Percentiles rank a stretch among this genome's conserved stretches.
phyloP scores from a whole-genome alignment of 176 grass and related monocot species.

The Oryza meridionalis region DNA sequence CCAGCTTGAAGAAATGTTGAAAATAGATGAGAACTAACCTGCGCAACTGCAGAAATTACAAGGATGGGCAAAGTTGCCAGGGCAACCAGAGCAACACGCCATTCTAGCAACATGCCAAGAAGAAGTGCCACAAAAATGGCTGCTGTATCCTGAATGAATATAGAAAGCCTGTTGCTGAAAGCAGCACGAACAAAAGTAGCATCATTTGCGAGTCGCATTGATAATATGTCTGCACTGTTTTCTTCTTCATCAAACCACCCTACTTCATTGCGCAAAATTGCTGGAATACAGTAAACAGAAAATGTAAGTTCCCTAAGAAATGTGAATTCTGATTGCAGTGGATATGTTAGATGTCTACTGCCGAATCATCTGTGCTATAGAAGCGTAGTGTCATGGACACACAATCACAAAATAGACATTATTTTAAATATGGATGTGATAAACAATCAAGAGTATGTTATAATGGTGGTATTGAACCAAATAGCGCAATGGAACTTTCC shows the following conservation, averaged over 20 bases:
- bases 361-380: conserved; percentile 17
- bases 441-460: not conserved
- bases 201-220: conserved; percentile 94
- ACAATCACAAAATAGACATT: not conserved
- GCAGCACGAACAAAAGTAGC: conserved; percentile 96
- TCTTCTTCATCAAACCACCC: conserved; percentile 99
- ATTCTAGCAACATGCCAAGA: conserved; percentile 90
- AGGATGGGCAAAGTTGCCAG: conserved; percentile 81
- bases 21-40: conserved; percentile 59
- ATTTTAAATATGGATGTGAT: not conserved
- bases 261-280: conserved; percentile 93
- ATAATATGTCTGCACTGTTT: conserved; percentile 85
- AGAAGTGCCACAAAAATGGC: conserved; percentile 89
- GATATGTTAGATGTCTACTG: not conserved
- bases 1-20: conserved; percentile 21
- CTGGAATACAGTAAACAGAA: conserved; percentile 52
- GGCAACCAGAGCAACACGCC: conserved; percentile 95
- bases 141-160: conserved; percentile 89
- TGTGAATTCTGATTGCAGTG: not conserved
- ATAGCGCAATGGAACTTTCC: not conserved
- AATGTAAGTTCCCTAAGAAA: not conserved
- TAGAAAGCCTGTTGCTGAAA: conserved; percentile 95
- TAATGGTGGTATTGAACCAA: not conserved
- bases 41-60: conserved; percentile 82
- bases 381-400: not conserved